These are phyloP conservation scores for Boletus sp. DNA, from an alignment of 768 basidiomycete genomes.

Conservation along the genomic window DNA sequence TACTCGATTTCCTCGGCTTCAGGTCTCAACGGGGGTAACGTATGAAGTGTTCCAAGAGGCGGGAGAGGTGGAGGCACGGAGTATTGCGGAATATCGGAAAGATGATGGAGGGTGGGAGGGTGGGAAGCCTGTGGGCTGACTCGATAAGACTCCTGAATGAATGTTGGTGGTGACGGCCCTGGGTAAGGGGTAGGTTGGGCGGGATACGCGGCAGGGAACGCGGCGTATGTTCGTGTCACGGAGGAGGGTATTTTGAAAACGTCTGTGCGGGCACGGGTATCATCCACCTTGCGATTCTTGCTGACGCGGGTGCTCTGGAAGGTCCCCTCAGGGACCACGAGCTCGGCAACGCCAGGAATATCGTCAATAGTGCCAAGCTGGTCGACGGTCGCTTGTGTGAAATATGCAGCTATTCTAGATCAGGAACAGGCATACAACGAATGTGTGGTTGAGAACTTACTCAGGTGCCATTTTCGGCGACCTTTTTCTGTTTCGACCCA, in stretches of 20 bases:
- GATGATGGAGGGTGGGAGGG: slow-evolving; percentile 14
- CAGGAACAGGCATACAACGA: slow-evolving; percentile 14
- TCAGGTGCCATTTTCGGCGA: slow-evolving; percentile 79
- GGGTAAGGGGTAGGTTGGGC: slow-evolving; percentile 25
- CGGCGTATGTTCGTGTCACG: slow-evolving; percentile 40
- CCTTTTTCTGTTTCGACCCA: slow-evolving; percentile 67
- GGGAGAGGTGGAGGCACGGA: slow-evolving; percentile 28
- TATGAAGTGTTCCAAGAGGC: slow-evolving; percentile 18
- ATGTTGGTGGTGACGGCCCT: slow-evolving; percentile 20
- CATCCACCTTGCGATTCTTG: slow-evolving; percentile 48
- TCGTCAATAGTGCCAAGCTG: slow-evolving; percentile 71
- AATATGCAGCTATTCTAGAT: slow-evolving; percentile 69
- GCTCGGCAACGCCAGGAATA: slow-evolving; percentile 53
- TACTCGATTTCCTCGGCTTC: slow-evolving; percentile 28
- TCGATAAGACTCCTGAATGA: slow-evolving; percentile 26
- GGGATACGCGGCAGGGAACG: slow-evolving; percentile 39
- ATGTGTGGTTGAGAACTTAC: slow-evolving; percentile 40
- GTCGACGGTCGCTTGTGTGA: slow-evolving; percentile 74
- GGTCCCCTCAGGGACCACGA: slow-evolving; percentile 63
- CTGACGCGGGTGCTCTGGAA: slow-evolving; percentile 67
- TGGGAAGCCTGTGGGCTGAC: slow-evolving; percentile 25
- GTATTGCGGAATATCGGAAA: slow-evolving; percentile 29
- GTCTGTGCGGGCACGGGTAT: slow-evolving; percentile 32
- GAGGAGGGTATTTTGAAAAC: slow-evolving; percentile 33
- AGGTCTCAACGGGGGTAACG: slow-evolving; percentile 29